A percentile compares a stretch with the other conserved stretches of the same genome.
Evolutionary conservation across 352 stramenopile species (phyloP).

Genomic region (Aphanomyces astaci): DNA sequence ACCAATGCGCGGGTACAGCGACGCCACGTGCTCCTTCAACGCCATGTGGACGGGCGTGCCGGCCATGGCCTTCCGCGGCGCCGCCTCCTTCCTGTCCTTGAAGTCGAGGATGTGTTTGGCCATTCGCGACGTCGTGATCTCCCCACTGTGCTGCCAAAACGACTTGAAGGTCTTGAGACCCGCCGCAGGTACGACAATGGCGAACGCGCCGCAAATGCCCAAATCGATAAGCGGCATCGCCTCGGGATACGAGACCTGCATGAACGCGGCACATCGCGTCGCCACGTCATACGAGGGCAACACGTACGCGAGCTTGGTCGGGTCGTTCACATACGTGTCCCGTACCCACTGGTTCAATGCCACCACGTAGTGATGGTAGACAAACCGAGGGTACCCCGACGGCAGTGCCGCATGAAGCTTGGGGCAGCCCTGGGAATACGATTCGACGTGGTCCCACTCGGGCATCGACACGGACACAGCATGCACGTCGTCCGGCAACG

Average conservation of each 20-base stretch:
- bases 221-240: constrained; percentile 26
- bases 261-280: constrained; percentile 57
- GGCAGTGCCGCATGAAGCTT: constrained; percentile 63
- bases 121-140: constrained; percentile 87
- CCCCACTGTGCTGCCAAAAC: constrained; percentile 92
- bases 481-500: constrained; percentile 58
- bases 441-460: constrained; percentile 75
- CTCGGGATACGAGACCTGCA: constrained; percentile 32
- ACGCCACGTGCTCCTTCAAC: constrained; percentile 44
- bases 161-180: constrained; percentile 76
- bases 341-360: constrained; percentile 43
- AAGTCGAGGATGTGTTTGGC: constrained; percentile 46
- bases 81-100: not conserved
- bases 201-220: constrained; percentile 27
- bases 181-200: constrained; percentile 38
- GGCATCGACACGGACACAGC: constrained; percentile 80
- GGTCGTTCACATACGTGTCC: constrained; percentile 29
- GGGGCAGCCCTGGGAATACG: constrained; percentile 82
- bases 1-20: constrained; percentile 32
- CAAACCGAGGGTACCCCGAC: constrained; percentile 90
- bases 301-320: constrained; percentile 1
- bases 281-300: constrained; percentile 26
- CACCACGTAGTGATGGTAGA: constrained; percentile 81
- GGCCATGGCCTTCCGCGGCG: constrained; percentile 17
- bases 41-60: constrained; percentile 30